Base-by-base conservation (phyloP, 108 stramenopile genomes). In the Fragilaria crotonensis region DNA sequence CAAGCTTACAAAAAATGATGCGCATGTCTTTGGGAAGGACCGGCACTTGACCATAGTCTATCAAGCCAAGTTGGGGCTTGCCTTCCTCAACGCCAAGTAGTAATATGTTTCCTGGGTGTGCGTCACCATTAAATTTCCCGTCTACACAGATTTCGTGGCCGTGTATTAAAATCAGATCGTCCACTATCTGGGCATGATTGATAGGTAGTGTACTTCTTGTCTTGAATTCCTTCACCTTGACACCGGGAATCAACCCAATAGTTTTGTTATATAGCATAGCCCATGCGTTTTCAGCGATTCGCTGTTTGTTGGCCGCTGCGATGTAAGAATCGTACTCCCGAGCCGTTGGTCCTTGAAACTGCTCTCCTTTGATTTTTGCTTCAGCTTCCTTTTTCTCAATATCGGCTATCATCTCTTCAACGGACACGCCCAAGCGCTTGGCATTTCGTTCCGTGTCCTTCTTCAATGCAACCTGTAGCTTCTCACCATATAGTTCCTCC, bases 31-130 rank as follows among this genome's bases (percentile, higher is more conserved):
- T 83, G 7, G 78, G 67, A 31, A 93, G 21, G 9, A 30, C 54
- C 62, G 87, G 87, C 25, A 89, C 87, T 66, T 89, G 87, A 21
- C 91, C 91, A 58, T 85, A 93, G 55, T 93, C 91, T 48, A 93
- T 89, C 5, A 89, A 65, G n/a, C 91, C 91, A 3, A 93, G 52
- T 18, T 67, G 64, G 0, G 87, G 87, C 11, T 51, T 66, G 0
- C 85, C 90, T 18, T 86, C 71, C 33, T 81, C 62, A 21, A 68
- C 77, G 33, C 80, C 70, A 30, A 86, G 58, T n/a, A 87, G 49
- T 17, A 90, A 60, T 52, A 90, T 68, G 36, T 67, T 70, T 5
- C 78, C 78, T 17, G 87, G 82, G 41, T 89, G 88, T 4, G 74
- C 71, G 54, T 86, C 89, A 4, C 80, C 89, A 62, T 82, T 84